Evolutionary conservation across 495 filamentous ascomycete species (phyloP).

Genomic region (Talaromyces proteolyticus): DNA sequence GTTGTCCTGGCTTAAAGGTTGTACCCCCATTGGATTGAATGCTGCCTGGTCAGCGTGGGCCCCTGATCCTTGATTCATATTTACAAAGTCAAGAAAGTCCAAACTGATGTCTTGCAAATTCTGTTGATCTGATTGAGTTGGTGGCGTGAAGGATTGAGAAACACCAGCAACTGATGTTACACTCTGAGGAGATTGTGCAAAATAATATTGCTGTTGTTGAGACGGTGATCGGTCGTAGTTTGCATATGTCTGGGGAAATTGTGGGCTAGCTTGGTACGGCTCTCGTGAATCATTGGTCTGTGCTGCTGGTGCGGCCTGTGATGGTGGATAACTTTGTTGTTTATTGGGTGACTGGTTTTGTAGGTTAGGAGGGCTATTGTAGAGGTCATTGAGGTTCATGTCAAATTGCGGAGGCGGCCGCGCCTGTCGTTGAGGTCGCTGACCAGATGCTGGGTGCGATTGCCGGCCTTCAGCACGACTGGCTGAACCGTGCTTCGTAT

Average conservation of each 20-base stretch:
- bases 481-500: background rate
- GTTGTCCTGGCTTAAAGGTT: constrained; percentile 22
- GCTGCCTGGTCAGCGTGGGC: constrained; percentile 9
- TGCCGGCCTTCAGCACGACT: background rate
- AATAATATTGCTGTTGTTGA: constrained; percentile 31
- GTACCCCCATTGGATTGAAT: constrained; percentile 8
- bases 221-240: constrained; percentile 29
- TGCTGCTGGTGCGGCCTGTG: constrained; percentile 11
- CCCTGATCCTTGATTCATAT: constrained; percentile 1
- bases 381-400: constrained; percentile 57
- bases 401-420: constrained; percentile 53
- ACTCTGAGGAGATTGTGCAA: constrained; percentile 32
- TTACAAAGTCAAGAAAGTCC: constrained; percentile 35
- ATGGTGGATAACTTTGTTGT: constrained; percentile 2
- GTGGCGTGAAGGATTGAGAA: constrained; percentile 6
- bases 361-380: constrained; percentile 16
- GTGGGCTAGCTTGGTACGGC: constrained; percentile 18
- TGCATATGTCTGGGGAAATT: constrained; percentile 24
- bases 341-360: constrained; percentile 1
- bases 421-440: constrained; percentile 6
- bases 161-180: constrained; percentile 28
- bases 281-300: constrained; percentile 18
- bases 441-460: background rate
- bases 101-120: constrained; percentile 26
- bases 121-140: constrained; percentile 10